Evolutionary conservation across 164 flowering plant species (phyloP), one percentile per base, ranked within the genome.

Genomic region (Platanus orientalis): DNA sequence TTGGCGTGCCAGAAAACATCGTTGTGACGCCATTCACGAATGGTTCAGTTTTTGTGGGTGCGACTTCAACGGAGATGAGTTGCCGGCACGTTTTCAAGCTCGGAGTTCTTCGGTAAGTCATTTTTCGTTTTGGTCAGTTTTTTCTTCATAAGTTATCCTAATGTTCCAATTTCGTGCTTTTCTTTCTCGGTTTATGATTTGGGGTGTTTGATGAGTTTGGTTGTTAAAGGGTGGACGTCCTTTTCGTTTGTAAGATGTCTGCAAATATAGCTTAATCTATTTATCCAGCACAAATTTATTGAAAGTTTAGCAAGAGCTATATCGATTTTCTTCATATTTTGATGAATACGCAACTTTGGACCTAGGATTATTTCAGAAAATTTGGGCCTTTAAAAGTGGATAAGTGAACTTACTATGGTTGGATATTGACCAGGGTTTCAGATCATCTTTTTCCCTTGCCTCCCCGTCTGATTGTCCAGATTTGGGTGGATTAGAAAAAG

Each of bases 11-110:
- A 0, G 81, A 76, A 12, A 83, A 84, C 51, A 76, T 87, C 17
- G 61, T 78, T 0, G 55, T 83, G 3, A 83, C 76, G 7, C 74
- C 74, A 3, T 73, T 19, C 24, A 30, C 39, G 1, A 54, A 69
- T 21, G 56, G 55, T 4, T 78, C 82, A 2, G 73, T 32, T 17
- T 69, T 71, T 59, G 51, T 75, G 34, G 79, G 79, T 32, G 73
- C 70, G 6, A 56, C 68, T 26, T 65, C 68, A 0, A n/a, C 11
- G 2, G 59, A 68, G 51, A 65, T 20, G 24, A 69, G 63, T 12
- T 42, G 51, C 21, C 73, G 88, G 11, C 80, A 77, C 49, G 82
- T 84, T 30, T 83, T 85, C 76, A 84, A 78, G 75, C 83, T 87
- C 13, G 93, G 93, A 19, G 62, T 74, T 42, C 71, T 85, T 50